A percentile compares a stretch with the other conserved stretches of the same genome.
These are phyloP conservation scores for Cladosporium sp. DNA, from an alignment of 2,329 filamentous ascomycete species.

Conservation along the genomic window DNA sequence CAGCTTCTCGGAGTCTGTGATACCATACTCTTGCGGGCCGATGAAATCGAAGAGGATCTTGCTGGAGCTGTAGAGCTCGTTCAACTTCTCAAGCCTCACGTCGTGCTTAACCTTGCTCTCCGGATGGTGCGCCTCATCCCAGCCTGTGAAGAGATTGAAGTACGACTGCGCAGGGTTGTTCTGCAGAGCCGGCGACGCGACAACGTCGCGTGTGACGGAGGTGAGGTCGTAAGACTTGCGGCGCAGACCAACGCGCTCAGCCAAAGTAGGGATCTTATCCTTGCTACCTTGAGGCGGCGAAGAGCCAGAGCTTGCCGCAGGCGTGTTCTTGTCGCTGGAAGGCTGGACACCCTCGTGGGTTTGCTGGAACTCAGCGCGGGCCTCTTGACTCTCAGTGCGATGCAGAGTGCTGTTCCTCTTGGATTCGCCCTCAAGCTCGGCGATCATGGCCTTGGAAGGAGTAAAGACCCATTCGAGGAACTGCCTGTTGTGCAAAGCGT, in stretches of 20 bases:
- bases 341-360: conserved; percentile 25
- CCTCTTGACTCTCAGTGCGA: conserved; percentile 27
- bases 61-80: conserved; percentile 86
- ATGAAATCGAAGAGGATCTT: conserved; percentile 98
- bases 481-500: conserved; percentile 90
- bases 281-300: conserved; percentile 5
- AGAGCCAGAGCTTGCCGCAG: background rate
- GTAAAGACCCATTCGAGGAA: conserved; percentile 98
- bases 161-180: conserved; percentile 57
- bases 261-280: conserved; percentile 25
- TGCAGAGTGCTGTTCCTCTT: conserved; percentile 14
- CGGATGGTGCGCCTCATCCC: conserved; percentile 39
- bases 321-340: conserved; percentile 11
- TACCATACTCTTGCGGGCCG: conserved; percentile 96
- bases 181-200: conserved; percentile 15
- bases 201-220: conserved; percentile 10
- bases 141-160: conserved; percentile 80
- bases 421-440: conserved; percentile 42
- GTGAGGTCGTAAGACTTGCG: conserved; percentile 44
- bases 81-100: conserved; percentile 75
- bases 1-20: conserved; percentile 92
- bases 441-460: conserved; percentile 70
- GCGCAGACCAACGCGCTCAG: conserved; percentile 47
- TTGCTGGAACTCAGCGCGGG: conserved; percentile 27
- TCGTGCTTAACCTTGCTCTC: conserved; percentile 71